These are phyloP conservation scores for Trypanosomatidae sp. DNA, from an alignment of 208 protist species.

Conservation along the genomic window DNA sequence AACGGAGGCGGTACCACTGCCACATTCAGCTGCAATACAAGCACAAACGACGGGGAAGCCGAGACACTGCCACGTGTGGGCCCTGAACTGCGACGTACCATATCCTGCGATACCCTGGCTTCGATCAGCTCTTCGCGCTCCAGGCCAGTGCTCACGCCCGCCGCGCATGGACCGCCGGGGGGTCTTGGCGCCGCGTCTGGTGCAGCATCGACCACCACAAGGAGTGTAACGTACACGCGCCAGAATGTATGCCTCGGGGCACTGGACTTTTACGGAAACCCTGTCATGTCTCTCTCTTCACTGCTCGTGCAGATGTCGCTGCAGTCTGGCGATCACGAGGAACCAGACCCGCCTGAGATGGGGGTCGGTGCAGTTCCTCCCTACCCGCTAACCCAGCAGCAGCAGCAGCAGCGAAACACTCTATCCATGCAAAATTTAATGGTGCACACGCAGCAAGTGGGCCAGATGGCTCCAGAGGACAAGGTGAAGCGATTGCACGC, in stretches of 20 bases:
- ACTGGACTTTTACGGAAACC: constrained; percentile 27
- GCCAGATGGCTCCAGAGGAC: constrained; percentile 27
- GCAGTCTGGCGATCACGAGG: constrained; percentile 23
- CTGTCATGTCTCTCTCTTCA: constrained; percentile 32
- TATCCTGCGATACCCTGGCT: constrained; percentile 18
- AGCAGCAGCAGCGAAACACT: constrained; percentile 20
- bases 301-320: constrained; percentile 28
- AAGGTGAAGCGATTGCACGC: constrained; percentile 27
- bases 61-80: not conserved
- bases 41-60: not conserved
- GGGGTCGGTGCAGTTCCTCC: not conserved
- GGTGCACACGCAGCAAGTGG: constrained; percentile 32
- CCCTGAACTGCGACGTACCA: constrained; percentile 2
- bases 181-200: constrained; percentile 2
- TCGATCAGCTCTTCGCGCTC: constrained; percentile 25
- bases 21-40: not conserved
- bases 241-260: constrained; percentile 31
- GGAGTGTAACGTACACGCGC: constrained; percentile 34
- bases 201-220: constrained; percentile 19
- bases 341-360: constrained; percentile 13
- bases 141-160: constrained; percentile 15
- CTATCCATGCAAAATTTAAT: constrained; percentile 37
- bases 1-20: not conserved
- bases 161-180: constrained; percentile 2
- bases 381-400: constrained; percentile 10